Base-by-base conservation (phyloP, 202 grass and related monocot species). In the Cymbopogon flexuosus region DNA sequence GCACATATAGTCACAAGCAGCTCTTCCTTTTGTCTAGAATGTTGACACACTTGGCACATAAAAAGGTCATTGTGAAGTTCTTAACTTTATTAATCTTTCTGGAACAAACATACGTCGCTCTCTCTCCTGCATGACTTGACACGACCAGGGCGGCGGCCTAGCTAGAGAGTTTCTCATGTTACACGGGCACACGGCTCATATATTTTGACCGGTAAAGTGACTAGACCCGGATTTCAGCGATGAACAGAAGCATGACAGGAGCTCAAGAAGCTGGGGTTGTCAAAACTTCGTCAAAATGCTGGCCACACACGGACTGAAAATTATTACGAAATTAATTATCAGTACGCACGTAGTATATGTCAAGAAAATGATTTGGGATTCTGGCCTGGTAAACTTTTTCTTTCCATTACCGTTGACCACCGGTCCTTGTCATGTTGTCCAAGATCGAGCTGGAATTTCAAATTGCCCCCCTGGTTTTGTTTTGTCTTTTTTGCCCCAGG, bases 221-320 rank as follows among this genome's bases (percentile, higher is more conserved):
- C 72, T 51, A 16, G 37, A 60, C 3, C 11, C 7, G 56, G 36
- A 7, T 60, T 61, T 16, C 13, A 60, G 29, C 18, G 33, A 61
- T 4, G 12, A 54, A 52, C 29, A 30, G 27, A 52, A 0, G 43
- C 45, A 72, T 54, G 22, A 8, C 51, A 39, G 6, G 0, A 21
- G 13, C n/a, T 60, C 10, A 29, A 77, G 10, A 68, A 79, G 29
- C 18, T 31, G 9, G 23, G 62, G 61, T 54, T 10, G 42, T 56
- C 76, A 68, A 79, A 40, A 27, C 46, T 57, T 41, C 51, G 75
- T 78, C 29, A 66, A 65, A 59, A 36, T 59, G 4, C 15, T 33
- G 6, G 5, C 70, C 70, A 34, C 18, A 11, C 11, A 8, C 6
- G 29, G 46, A 18, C 14, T 12, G 10, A 63, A 47, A 15, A 54